A percentile compares a stretch with the other conserved stretches of the same genome.
Evolutionary conservation across 176 grass and related monocot genomes (phyloP).

Genomic region (Rhynchospora pubera): DNA sequence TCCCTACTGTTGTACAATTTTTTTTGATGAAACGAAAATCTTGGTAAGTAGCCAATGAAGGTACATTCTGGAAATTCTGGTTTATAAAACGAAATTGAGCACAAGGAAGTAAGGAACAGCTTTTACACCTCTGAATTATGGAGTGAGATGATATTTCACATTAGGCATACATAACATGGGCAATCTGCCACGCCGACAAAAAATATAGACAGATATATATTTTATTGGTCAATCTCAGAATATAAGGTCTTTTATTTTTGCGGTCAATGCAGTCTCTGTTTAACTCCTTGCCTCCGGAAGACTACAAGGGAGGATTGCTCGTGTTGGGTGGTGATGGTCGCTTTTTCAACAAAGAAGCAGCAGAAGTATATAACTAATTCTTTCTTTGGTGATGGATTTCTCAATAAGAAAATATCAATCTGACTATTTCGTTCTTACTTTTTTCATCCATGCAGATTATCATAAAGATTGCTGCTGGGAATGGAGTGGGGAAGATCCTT

Average conservation of each 20-base stretch:
- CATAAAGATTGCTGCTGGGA: constrained; percentile 81
- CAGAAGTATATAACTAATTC: constrained; percentile 40
- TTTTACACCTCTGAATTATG: not conserved
- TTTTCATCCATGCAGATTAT: constrained; percentile 46
- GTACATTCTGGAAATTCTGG: not conserved
- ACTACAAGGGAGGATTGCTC: constrained; percentile 65
- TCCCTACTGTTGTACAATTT: not conserved
- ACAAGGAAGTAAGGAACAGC: not conserved
- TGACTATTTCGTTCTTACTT: constrained; percentile 16
- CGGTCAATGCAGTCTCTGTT: constrained; percentile 57
- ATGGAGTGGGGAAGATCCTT: constrained; percentile 78
- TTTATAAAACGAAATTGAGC: not conserved
- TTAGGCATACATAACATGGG: not conserved
- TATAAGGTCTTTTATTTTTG: constrained; percentile 1
- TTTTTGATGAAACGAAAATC: not conserved
- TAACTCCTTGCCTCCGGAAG: constrained; percentile 66
- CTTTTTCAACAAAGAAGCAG: constrained; percentile 74
- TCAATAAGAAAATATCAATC: not conserved
- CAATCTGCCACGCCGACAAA: not conserved
- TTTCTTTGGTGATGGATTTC: not conserved
- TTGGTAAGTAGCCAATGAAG: not conserved
- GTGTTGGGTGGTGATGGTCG: constrained; percentile 83
- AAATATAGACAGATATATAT: not conserved
- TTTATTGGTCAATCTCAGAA: constrained; percentile 7
- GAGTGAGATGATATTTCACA: not conserved